Conservation (phyloP, 2,329 filamentous ascomycete genomes). For the Curvularia hawaiiensis region DNA sequence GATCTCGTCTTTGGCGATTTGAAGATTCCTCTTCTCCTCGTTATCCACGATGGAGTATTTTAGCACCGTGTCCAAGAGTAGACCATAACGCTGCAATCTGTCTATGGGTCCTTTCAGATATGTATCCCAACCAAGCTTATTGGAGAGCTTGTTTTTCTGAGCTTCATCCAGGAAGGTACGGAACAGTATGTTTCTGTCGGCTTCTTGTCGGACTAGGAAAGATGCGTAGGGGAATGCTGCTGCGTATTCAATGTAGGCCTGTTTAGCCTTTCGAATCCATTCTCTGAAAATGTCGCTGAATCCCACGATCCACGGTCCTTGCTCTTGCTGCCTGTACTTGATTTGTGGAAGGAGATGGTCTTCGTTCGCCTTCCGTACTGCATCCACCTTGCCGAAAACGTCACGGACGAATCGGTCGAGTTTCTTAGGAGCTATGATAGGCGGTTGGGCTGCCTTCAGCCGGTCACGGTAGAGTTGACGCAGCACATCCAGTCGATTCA, state of each 20-base stretch:
- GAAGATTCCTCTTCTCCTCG: slow-evolving; percentile 86
- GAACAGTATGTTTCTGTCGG: slow-evolving; percentile 84
- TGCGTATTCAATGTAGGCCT: slow-evolving; percentile 90
- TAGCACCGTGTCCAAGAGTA: slow-evolving; percentile 81
- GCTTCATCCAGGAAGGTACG: slow-evolving; percentile 82
- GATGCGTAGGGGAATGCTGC: slow-evolving; percentile 83
- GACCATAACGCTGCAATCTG: slow-evolving; percentile 84
- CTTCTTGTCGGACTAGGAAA: slow-evolving; percentile 82
- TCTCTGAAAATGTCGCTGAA: slow-evolving; percentile 98
- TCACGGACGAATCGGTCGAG: slow-evolving; percentile 79
- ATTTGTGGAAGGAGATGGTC: slow-evolving; percentile 90
- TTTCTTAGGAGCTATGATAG: slow-evolving; percentile 79
- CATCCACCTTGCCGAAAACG: slow-evolving; percentile 90
- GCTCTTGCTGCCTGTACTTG: slow-evolving; percentile 95
- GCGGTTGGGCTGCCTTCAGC: slow-evolving; percentile 72
- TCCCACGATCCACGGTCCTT: slow-evolving; percentile 90
- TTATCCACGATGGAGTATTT: slow-evolving; percentile 83
- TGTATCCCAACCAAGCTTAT: slow-evolving; percentile 89
- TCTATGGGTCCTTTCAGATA: slow-evolving; percentile 94
- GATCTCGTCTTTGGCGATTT: slow-evolving; percentile 88
- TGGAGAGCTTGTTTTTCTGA: slow-evolving; percentile 76
- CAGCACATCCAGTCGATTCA: slow-evolving; percentile 86
- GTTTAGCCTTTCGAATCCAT: slow-evolving; percentile 94
- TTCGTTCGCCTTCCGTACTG: slow-evolving; percentile 88
- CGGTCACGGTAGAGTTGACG: slow-evolving; percentile 84